Evolutionary conservation across 2,329 filamentous ascomycete species (phyloP), one percentile per base, ranked within the genome.

Genomic region (Fusarium sp.): DNA sequence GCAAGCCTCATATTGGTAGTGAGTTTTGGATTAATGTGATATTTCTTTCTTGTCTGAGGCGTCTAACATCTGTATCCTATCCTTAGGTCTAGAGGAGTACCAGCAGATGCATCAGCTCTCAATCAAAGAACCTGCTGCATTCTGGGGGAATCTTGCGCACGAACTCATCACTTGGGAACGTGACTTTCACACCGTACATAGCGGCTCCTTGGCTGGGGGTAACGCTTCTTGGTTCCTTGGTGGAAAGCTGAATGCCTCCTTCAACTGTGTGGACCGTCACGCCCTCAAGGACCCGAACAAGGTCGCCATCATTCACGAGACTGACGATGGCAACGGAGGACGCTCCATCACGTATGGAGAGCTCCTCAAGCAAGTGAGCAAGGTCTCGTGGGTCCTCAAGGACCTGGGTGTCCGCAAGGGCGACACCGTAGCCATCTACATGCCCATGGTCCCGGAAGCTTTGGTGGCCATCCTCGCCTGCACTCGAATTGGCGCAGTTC

Each of bases 381-480:
- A 86, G 75, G 86, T 92, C 8, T 88, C 93, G 21, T 90, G 90
- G 79, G 88, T 89, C 11, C 84, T 98, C 67, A 96, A 92, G 82
- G 84, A 93, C 77, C 92, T 96, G 84, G 94, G 94, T 56, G 93
- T 98, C 57, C 87, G 88, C 80, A 97, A 97, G 82, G 93, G 93
- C 38, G 93, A 97, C 76, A 95, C 92, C 1, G 92, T 98, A 43
- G 93, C 92, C 50, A 89, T 98, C 61, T 98, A 98, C 80, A 80
- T 98, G 66, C 93, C 93, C 73, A 98, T 98, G 93, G 94, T 98
- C 73, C 94, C 93, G 27, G 93, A 97, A 77, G 93, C 93, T 1
- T 70, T 97, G 50, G 82, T 97, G 70, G 89, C 93, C 1, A 52
- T 70, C 3, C 82, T 97, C 31, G 93, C 93, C 48, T 94, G 92